Base-by-base conservation (phyloP, 139 green algal genomes). In the Auxenochlorella pyrenoidosa region DNA sequence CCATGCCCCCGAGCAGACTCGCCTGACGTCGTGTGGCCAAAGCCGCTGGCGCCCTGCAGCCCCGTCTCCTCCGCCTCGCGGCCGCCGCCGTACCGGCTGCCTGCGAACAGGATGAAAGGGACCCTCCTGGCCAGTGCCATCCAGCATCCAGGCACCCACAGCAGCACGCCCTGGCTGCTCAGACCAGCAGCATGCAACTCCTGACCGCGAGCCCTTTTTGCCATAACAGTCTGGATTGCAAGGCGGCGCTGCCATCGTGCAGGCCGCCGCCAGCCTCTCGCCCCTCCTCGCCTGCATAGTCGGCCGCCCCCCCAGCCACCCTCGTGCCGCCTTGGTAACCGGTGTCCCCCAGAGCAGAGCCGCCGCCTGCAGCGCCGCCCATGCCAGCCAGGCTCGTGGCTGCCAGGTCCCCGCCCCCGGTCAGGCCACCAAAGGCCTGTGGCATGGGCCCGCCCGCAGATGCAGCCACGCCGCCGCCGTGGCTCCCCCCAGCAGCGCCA, bases 21-120 rank as follows among this genome's bases (percentile, higher is more conserved):
- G n/a, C 79, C 79, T 73, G 36, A 34, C 0, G 54, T 41, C 12
- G 47, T 58, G 79, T 84, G 79, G 18, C 79, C 79, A 75, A 84
- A 84, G 36, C 79, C 79, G 79, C 79, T 84, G 58, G 54, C 58
- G 2, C 79, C 79, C 6, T 13, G 34, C 26, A 84, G n/a, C 16
- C 79, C 79, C 24, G 38, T 84, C 26, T 84, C 79, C 59, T 72
- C 54, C 58, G 51, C 51, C 36, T 84, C 79, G 12, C 79, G 34
- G 26, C 79, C 79, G 36, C 79, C 79, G 58, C 36, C 79, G 6
- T 84, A 84, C 12, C 79, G 79, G 12, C 79, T 84, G 79, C 79
- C 79, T 16, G 12, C 36, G 2, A 26, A 13, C 54, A 63, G 47
- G 12, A 4, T 54, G 12, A 24, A 63, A 4, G 54, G 18, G 54